Base-by-base conservation (phyloP, 768 basidiomycete genomes). In the Calocybe indica region DNA sequence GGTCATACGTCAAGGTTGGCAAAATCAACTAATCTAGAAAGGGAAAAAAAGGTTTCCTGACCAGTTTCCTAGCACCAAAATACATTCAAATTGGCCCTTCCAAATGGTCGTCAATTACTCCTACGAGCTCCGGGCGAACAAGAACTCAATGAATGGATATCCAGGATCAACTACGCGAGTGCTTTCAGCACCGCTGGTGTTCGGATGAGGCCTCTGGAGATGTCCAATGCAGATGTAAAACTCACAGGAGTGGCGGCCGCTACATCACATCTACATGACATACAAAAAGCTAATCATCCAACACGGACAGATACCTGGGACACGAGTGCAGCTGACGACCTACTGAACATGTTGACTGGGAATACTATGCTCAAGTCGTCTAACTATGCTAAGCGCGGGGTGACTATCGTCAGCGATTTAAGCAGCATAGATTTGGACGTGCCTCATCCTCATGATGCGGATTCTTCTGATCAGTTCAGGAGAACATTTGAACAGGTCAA, bases 151-250 rank as follows among this genome's bases (percentile, higher is more conserved):
- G 79, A 85, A 52, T 99, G 96, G 96, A 83, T 98, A 52, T 76
- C 85, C 10, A 73, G 76, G 31, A 92, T 98, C 59, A 99, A 99
- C 66, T 98, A 96, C 60, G 92, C 92, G 2, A 86, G 91, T 49
- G 74, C 90, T 5, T 98, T 96, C 79, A 92, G 86, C 67, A 82
- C 90, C 1, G 76, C 83, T 11, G 86, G 86, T 7, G 72, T 97
- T 34, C 75, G 80, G 39, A 92, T 96, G 80, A 80, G 93, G 14
- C 74, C 88, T 0, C 66, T 76, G 9, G 80, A 77, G 12, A 80
- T 92, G 74, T 78, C 83, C 13, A 72, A 75, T 40, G 76, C 74
- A 55, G 87, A 85, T 55, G 79, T 88, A 30, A 78, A 86, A 52
- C 73, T 89, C 36, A 87, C 89, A 3, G 91, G 90, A 15, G 79